Conservation (phyloP, 495 filamentous ascomycete species). For the Venustampulla echinocandica region DNA sequence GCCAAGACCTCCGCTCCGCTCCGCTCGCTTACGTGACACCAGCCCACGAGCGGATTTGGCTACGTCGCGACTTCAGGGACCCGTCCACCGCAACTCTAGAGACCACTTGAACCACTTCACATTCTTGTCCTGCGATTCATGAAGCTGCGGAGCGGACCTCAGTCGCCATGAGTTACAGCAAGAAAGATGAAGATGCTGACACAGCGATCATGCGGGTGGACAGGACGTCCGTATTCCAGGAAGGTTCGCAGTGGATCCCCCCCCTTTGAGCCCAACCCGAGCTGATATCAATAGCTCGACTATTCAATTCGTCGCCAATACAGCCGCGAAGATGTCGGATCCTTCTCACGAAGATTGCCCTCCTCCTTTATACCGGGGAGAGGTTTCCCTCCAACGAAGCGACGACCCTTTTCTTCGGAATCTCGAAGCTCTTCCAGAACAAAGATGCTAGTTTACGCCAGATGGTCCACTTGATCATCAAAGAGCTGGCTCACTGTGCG, state of each 20-base stretch:
- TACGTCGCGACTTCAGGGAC: too few relatives aligned
- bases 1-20: too few relatives aligned
- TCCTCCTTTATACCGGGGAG: constrained; percentile 94
- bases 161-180: constrained; percentile 79
- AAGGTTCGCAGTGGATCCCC: constrained; percentile 55
- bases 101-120: too few relatives aligned
- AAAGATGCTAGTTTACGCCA: constrained; percentile 96
- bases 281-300: constrained; percentile 62
- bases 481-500: constrained; percentile 91
- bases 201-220: constrained; percentile 90
- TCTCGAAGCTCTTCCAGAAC: constrained; percentile 99
- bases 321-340: constrained; percentile 91
- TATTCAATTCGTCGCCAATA: constrained; percentile 95
- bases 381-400: constrained; percentile 95
- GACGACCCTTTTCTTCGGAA: constrained; percentile 97
- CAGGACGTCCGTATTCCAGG: constrained; percentile 96
- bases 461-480: constrained; percentile 97
- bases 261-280: constrained; percentile 17
- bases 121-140: constrained; percentile 22
- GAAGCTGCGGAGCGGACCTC: constrained; percentile 25
- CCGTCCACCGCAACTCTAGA: too few relatives aligned
- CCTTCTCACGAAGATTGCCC: constrained; percentile 92
- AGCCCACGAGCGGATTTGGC: too few relatives aligned
- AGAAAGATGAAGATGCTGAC: constrained; percentile 97
- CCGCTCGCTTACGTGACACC: too few relatives aligned